Conservation (phyloP, 2,329 filamentous ascomycete genomes). For the Calycina herbarum region DNA sequence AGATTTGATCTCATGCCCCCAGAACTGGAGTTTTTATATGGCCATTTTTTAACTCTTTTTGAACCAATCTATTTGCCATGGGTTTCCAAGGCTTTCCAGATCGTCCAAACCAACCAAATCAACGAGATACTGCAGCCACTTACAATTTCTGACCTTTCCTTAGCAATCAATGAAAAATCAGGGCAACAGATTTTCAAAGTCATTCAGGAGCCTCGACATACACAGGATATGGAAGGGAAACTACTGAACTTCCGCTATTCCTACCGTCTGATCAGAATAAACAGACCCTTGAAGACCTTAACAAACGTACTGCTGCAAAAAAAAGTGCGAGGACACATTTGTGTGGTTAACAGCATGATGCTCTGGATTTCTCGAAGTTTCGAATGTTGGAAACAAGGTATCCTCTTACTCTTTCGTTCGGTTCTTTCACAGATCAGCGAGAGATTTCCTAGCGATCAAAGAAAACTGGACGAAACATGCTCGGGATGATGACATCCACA, state of each 20-base stretch:
- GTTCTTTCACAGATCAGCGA: not conserved
- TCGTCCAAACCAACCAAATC: not conserved
- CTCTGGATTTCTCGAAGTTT: not conserved
- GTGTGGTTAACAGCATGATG: not conserved
- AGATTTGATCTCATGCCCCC: slow-evolving; percentile 3
- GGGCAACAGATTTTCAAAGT: too few relatives aligned
- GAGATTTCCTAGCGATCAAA: not conserved
- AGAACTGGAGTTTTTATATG: slow-evolving; percentile 10
- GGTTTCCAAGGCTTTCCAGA: slow-evolving; percentile 15
- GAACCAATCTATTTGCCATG: slow-evolving; percentile 17
- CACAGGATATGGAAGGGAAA: not conserved
- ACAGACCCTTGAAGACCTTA: too few relatives aligned
- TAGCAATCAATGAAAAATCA: too few relatives aligned
- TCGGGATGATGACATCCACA: too few relatives aligned
- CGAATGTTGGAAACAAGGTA: not conserved
- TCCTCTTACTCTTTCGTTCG: not conserved
- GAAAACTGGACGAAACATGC: too few relatives aligned
- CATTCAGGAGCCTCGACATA: too few relatives aligned
- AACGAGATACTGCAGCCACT: too few relatives aligned
- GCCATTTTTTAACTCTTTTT: slow-evolving; percentile 13
- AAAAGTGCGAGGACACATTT: not conserved
- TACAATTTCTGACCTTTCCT: too few relatives aligned
- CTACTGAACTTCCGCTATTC: not conserved
- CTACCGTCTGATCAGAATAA: not conserved
- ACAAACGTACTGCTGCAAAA: not conserved